Conservation (phyloP, 345 rosid genomes). For the Aegle marmelos region DNA sequence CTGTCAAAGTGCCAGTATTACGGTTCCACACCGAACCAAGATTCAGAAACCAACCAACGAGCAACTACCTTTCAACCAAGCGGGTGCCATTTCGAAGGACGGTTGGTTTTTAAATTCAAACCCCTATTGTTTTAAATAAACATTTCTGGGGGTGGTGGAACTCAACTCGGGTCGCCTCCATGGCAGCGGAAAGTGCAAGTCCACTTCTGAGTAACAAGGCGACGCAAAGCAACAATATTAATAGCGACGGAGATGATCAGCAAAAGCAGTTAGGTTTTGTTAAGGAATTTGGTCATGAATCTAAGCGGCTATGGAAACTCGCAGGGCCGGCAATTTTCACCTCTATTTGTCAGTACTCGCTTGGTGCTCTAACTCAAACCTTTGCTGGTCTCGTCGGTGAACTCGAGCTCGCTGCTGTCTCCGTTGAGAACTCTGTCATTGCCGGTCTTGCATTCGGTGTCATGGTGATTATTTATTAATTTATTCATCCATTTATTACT, state of each 20-base stretch:
- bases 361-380: slow-evolving; percentile 88
- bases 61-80: neutral
- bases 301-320: slow-evolving; percentile 67
- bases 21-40: too few species aligned
- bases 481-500: neutral
- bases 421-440: slow-evolving; percentile 84
- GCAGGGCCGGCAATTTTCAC: slow-evolving; percentile 95
- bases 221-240: neutral
- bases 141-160: neutral
- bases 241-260: neutral
- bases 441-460: slow-evolving; percentile 86
- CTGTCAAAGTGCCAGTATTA: too few species aligned
- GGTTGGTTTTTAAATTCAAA: neutral
- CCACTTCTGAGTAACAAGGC: slow-evolving; percentile 28
- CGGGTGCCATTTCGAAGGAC: too few species aligned
- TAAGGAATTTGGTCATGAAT: slow-evolving; percentile 61
- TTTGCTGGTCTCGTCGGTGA: slow-evolving; percentile 74
- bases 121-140: neutral
- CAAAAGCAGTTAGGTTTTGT: slow-evolving; percentile 3
- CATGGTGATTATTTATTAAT: slow-evolving; percentile 47
- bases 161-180: neutral
- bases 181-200: slow-evolving; percentile 32
- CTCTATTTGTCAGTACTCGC: slow-evolving; percentile 67
- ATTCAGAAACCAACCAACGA: too few species aligned
- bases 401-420: slow-evolving; percentile 80